These are phyloP conservation scores for Plasmodium yoelii DNA, from an alignment of 169 alveolate genomes.

Conservation along the genomic window DNA sequence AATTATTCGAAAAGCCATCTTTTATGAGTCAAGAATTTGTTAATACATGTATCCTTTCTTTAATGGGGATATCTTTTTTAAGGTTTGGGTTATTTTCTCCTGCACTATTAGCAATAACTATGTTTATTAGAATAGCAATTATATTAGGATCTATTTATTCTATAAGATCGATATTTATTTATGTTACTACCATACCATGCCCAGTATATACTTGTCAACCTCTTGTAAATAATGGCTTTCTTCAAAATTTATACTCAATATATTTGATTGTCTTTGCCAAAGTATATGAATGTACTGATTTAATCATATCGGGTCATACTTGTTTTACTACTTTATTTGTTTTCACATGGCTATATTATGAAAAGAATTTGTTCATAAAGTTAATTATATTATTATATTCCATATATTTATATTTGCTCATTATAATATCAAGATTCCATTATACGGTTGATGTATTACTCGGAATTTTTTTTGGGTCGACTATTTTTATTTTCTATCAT, in stretches of 20 bases:
- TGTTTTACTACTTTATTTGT: constrained; percentile 77
- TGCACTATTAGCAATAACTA: constrained; percentile 52
- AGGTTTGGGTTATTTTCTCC: constrained; percentile 80
- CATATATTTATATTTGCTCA: constrained; percentile 43
- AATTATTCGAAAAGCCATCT: constrained; percentile 41
- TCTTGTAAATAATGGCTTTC: constrained; percentile 8
- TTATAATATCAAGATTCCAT: constrained; percentile 80
- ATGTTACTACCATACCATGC: constrained; percentile 82
- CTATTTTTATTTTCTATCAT: constrained; percentile 34
- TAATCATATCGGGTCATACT: constrained; percentile 86
- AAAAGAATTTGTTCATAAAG: constrained; percentile 56
- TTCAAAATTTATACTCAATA: constrained; percentile 49
- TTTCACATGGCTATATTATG: constrained; percentile 69
- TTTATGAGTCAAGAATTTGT: constrained; percentile 29
- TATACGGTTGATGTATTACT: constrained; percentile 85
- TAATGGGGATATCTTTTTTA: constrained; percentile 32
- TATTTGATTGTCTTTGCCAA: constrained; percentile 75
- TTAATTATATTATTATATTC: constrained; percentile 31
- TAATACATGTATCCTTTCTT: constrained; percentile 50
- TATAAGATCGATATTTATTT: constrained; percentile 80
- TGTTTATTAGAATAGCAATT: constrained; percentile 70
- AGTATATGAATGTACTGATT: constrained; percentile 83
- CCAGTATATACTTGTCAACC: constrained; percentile 77
- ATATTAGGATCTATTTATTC: constrained; percentile 76
- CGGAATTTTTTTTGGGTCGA: constrained; percentile 76